Evolutionary conservation across 352 stramenopile genomes (phyloP).

Genomic region (Phytophthora cryptogea): DNA sequence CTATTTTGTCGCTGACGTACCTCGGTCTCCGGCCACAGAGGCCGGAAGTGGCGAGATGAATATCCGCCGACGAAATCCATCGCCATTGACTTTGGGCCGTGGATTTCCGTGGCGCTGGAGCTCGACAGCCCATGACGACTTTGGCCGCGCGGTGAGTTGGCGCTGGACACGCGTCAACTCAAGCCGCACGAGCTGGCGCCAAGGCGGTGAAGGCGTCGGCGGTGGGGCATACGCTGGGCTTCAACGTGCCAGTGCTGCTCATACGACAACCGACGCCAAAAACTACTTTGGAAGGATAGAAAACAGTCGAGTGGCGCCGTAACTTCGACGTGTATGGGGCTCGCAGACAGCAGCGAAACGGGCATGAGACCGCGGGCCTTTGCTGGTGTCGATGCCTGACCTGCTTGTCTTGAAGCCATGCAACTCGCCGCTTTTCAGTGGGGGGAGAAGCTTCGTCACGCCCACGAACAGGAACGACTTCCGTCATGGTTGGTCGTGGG

Average conservation of each 20-base stretch:
- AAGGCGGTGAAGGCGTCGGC: background rate
- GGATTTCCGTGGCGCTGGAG: background rate
- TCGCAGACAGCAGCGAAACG: background rate
- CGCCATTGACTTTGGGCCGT: background rate
- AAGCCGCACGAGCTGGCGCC: background rate
- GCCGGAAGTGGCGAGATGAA: background rate
- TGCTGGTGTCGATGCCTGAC: no score
- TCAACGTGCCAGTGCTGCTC: conserved; percentile 18
- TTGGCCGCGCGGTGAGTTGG: conserved; percentile 6
- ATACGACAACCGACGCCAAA: conserved; percentile 8
- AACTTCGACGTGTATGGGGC: no score
- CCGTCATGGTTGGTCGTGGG: no score
- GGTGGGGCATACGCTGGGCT: background rate
- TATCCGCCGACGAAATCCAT: conserved; percentile 8
- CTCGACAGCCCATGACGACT: conserved; percentile 36
- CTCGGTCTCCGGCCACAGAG: background rate
- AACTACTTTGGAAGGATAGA: conserved; percentile 10
- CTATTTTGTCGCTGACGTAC: conserved; percentile 41
- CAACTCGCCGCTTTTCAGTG: no score
- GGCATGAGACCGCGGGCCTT: background rate
- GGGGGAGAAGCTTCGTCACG: no score
- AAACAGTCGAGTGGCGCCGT: conserved; percentile 7
- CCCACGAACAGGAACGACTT: no score
- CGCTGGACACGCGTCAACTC: conserved; percentile 20
- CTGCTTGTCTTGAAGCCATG: no score